Percentiles rank a stretch among this genome's conserved stretches.
Conservation (phyloP, 192 early-diverging fungal genomes). For the Rhizoclosmatium globosum region DNA sequence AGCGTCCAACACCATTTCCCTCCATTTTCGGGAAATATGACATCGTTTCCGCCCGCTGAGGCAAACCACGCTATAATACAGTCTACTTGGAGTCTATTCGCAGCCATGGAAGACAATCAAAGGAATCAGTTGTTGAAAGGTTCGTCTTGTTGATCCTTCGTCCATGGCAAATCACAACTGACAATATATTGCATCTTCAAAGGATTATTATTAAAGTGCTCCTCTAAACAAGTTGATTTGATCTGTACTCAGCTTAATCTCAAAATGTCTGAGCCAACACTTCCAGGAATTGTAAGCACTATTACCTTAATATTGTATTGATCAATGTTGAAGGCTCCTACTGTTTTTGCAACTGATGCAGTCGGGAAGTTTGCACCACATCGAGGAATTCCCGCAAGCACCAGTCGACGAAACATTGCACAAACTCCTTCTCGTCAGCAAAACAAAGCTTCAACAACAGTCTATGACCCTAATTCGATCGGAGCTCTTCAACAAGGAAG, state of each 20-base stretch:
- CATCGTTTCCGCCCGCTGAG: slow-evolving; percentile 21
- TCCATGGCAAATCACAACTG: too few species aligned
- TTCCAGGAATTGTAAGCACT: slow-evolving; percentile 29
- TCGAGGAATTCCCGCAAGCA: neutral
- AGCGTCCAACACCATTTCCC: neutral
- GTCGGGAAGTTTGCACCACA: slow-evolving; percentile 36
- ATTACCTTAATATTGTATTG: neutral
- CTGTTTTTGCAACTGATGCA: slow-evolving; percentile 33
- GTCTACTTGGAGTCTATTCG: slow-evolving; percentile 53
- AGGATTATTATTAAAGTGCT: slow-evolving; percentile 52
- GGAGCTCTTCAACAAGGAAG: neutral
- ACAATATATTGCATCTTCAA: neutral
- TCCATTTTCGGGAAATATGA: slow-evolving; percentile 16
- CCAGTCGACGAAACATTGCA: neutral
- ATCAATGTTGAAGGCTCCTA: slow-evolving; percentile 10
- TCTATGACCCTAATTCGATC: neutral
- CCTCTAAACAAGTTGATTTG: slow-evolving; percentile 49
- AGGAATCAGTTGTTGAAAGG: slow-evolving; percentile 55
- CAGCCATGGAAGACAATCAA: slow-evolving; percentile 53
- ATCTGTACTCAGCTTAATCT: slow-evolving; percentile 59
- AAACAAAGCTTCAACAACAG: neutral
- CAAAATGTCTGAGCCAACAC: slow-evolving; percentile 41
- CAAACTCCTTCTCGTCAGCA: neutral
- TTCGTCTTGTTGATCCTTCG: neutral
- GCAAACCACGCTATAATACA: slow-evolving; percentile 52